phyloP scores from a whole-genome alignment of 345 rosid species.

The Citrus mangshanensis region DNA sequence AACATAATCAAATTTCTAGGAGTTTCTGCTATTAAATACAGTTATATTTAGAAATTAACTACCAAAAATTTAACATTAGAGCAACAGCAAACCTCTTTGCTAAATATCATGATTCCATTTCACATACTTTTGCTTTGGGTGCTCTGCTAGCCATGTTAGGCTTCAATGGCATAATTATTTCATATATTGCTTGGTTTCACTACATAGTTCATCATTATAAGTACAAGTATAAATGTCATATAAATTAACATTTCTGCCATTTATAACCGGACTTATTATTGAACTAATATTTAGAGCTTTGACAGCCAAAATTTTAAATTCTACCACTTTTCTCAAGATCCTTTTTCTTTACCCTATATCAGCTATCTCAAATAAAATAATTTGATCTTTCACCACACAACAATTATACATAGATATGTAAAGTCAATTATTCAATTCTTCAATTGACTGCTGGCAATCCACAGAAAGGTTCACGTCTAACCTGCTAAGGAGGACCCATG shows the following conservation, averaged over 20 bases:
- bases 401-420: background rate
- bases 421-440: background rate
- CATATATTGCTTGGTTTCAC: background rate
- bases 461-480: background rate
- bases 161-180: background rate
- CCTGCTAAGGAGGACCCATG: background rate
- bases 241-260: background rate
- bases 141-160: background rate
- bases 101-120: background rate
- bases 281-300: background rate
- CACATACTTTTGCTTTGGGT: background rate
- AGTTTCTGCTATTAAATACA: no score
- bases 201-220: background rate
- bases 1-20: no score
- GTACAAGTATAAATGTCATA: background rate
- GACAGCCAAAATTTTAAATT: conserved; percentile 1
- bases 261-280: background rate
- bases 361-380: background rate
- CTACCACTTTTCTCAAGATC: background rate
- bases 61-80: no score
- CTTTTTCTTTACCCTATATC: background rate
- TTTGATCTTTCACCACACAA: background rate
- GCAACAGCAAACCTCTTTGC: background rate
- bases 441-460: background rate
- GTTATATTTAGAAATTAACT: no score